Evolutionary conservation across 108 stramenopile species (phyloP).

Genomic region (Pseudonitzschia pungens): DNA sequence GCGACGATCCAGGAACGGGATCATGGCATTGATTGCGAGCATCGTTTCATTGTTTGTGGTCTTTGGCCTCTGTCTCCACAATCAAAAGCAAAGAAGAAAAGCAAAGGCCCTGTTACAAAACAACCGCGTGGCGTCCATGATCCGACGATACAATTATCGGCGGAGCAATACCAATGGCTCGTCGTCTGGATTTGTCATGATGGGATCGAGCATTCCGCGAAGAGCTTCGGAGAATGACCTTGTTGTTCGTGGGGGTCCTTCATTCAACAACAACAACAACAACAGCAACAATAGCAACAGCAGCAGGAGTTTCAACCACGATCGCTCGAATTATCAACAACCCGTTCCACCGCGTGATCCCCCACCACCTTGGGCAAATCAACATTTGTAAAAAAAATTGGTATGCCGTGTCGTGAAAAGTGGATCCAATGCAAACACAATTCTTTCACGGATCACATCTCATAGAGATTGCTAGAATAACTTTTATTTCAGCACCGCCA

Average conservation of each 20-base stretch:
- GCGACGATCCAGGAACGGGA: background rate
- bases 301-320: background rate
- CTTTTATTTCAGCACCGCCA: background rate
- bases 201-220: background rate
- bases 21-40: background rate
- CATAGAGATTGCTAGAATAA: background rate
- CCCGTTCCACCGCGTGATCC: background rate
- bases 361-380: background rate
- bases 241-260: background rate
- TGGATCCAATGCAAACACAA: too few relatives aligned
- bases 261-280: background rate
- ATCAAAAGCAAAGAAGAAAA: background rate
- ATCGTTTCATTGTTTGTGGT: background rate
- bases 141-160: background rate
- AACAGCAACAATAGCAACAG: too few relatives aligned
- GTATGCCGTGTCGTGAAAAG: too few relatives aligned
- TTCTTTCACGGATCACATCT: too few relatives aligned
- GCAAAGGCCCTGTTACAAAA: background rate
- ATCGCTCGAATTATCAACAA: background rate
- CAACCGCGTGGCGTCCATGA: conserved; percentile 8
- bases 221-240: background rate
- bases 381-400: background rate
- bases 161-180: background rate
- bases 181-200: background rate
- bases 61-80: conserved; percentile 1